phyloP scores from a whole-genome alignment of 2,329 filamentous ascomycete genomes.

The Cyanodermella asteris region DNA sequence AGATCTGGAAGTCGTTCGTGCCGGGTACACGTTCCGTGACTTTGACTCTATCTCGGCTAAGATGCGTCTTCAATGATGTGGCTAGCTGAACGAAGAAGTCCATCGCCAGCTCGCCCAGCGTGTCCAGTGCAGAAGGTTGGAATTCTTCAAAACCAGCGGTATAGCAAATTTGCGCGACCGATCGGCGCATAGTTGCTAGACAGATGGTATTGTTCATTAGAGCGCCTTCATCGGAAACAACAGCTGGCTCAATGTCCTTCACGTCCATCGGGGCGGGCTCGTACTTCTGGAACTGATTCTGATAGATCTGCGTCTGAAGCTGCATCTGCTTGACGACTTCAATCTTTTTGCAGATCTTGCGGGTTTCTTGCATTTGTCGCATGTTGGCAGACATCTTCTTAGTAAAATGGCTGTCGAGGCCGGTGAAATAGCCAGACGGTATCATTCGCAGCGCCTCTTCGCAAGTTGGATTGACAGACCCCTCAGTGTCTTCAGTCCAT shows the following conservation, averaged over 20 bases:
- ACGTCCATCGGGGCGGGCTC: slow-evolving; percentile 77
- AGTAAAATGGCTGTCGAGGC: slow-evolving; percentile 51
- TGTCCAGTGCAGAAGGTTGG: slow-evolving; percentile 80
- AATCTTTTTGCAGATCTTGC: slow-evolving; percentile 90
- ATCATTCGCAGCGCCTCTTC: slow-evolving; percentile 68
- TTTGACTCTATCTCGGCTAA: slow-evolving; percentile 58
- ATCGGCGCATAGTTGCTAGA: slow-evolving; percentile 66
- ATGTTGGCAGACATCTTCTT: slow-evolving; percentile 79
- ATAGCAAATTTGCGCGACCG: slow-evolving; percentile 86
- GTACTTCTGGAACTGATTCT: slow-evolving; percentile 95
- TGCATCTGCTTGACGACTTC: slow-evolving; percentile 99
- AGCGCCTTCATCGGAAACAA: slow-evolving; percentile 70
- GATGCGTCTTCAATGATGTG: slow-evolving; percentile 58
- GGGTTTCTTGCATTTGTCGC: slow-evolving; percentile 84
- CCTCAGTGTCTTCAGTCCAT: slow-evolving; percentile 80
- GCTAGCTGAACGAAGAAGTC: slow-evolving; percentile 79
- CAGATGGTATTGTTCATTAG: slow-evolving; percentile 69
- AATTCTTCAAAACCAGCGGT: slow-evolving; percentile 93
- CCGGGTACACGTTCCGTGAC: slow-evolving; percentile 23
- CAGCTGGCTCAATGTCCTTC: slow-evolving; percentile 67
- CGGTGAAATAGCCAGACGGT: slow-evolving; percentile 50
- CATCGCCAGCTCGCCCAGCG: slow-evolving; percentile 68
- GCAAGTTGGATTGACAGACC: slow-evolving; percentile 67
- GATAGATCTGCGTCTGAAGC: slow-evolving; percentile 83
- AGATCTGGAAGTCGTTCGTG: slow-evolving; percentile 13